Evolutionary conservation across 345 rosid genomes (phyloP), one percentile per base, ranked within the genome.

Genomic region (Reutealis trisperma): DNA sequence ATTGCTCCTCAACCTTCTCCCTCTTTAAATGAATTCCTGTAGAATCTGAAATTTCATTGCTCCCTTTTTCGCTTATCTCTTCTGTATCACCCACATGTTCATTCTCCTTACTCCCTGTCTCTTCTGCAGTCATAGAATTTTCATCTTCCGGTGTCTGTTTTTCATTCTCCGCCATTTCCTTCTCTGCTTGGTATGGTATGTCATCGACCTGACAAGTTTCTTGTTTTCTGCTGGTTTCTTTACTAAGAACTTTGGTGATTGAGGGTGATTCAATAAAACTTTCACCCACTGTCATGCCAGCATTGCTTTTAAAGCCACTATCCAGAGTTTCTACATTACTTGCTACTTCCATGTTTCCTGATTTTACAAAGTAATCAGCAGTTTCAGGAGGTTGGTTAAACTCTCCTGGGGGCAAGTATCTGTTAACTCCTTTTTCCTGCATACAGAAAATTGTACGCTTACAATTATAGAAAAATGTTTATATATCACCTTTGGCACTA

Each of bases 191-290:
- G 68, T 19, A n/a, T 67, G 81, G 55, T 44, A 34, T 67, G 45
- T 68, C 77, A 24, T 64, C 76, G 4, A 60, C 78, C 30, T 75
- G 78, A 71, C 9, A 5, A 60, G 47, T 62, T 75, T 70, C 79
- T 34, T 70, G 67, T 22, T 63, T 54, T 30, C 4, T 68, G 60
- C 27, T 6, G 62, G 77, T 84, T 65, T 83, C 85, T 30, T 84
- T 78, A 54, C 69, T 45, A 74, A 78, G 76, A 81, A 68, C 82
- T 68, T 60, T 72, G 76, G 82, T 76, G 68, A 72, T 76, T 13
- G 84, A 84, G 79, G 87, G 76, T 61, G 89, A 84, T 79, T 83
- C 79, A 5, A 74, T 63, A 84, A 85, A 75, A 70, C 55, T 71
- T 59, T 70, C 84, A 83, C 82, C 87, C 69, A 75, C 86, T 16